A percentile compares a stretch with the other conserved stretches of the same genome.
phyloP scores from a whole-genome alignment of 495 filamentous ascomycete genomes.

The Rusavskia elegans region DNA sequence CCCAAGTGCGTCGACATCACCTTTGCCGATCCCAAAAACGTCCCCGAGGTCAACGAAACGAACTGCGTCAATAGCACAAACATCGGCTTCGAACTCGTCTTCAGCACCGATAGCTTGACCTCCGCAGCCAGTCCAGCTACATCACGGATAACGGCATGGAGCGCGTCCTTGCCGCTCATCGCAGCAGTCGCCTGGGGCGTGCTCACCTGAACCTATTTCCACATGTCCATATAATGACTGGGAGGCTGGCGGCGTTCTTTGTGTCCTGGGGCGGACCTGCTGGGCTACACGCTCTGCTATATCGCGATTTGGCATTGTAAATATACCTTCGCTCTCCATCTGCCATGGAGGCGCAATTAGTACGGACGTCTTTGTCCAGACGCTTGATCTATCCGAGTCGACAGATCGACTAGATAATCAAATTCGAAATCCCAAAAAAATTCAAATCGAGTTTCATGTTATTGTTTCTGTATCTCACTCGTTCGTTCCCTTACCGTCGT shows the following conservation, averaged over 20 bases:
- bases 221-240: neutral
- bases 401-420: too few relatives aligned
- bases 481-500: too few relatives aligned
- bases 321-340: neutral
- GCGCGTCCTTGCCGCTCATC: conserved; percentile 5
- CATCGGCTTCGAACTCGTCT: conserved; percentile 61
- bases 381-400: too few relatives aligned
- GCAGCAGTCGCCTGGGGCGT: conserved; percentile 1
- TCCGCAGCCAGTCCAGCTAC: conserved; percentile 4
- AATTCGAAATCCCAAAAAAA: too few relatives aligned
- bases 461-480: too few relatives aligned
- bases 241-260: neutral
- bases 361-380: too few relatives aligned
- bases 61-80: conserved; percentile 78
- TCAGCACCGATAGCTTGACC: conserved; percentile 28
- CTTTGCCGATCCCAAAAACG: conserved; percentile 61
- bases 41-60: conserved; percentile 50
- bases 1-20: conserved; percentile 77
- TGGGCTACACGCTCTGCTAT: too few relatives aligned
- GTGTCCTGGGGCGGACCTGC: neutral
- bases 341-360: too few relatives aligned
- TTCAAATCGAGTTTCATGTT: too few relatives aligned
- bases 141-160: conserved; percentile 5
- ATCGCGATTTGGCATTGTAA: neutral
- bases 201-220: neutral